Evolutionary conservation across 2,329 filamentous ascomycete genomes (phyloP).

Genomic region (Harringtonia lauricola): DNA sequence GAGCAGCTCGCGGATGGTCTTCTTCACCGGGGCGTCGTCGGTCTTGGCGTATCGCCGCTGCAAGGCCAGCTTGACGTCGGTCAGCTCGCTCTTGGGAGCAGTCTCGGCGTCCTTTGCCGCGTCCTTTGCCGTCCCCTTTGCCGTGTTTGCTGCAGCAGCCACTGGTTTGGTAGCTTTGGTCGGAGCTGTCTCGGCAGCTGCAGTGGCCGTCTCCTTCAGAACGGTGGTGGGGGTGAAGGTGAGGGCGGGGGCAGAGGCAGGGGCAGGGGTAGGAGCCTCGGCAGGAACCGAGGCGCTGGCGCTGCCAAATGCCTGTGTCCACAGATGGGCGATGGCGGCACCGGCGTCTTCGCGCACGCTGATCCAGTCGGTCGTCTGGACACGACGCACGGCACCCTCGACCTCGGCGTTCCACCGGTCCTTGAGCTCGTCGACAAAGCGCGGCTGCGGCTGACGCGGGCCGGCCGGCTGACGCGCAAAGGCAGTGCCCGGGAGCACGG

Average conservation of each 20-base stretch:
- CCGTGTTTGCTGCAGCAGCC: conserved; percentile 22
- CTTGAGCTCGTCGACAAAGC: conserved; percentile 57
- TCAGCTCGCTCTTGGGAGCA: conserved; percentile 16
- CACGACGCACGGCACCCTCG: conserved; percentile 52
- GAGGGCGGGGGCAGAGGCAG: not conserved
- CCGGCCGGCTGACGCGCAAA: conserved; percentile 22
- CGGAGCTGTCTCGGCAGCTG: conserved; percentile 14
- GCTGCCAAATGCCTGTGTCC: conserved; percentile 26
- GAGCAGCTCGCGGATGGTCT: conserved; percentile 41
- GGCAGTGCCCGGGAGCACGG: conserved; percentile 3
- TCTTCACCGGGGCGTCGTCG: conserved; percentile 25
- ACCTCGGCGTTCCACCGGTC: conserved; percentile 70
- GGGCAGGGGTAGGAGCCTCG: conserved; percentile 11
- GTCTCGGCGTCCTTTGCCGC: conserved; percentile 22
- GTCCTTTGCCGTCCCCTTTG: conserved; percentile 14
- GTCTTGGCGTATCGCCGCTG: conserved; percentile 38
- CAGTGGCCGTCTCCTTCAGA: conserved; percentile 19
- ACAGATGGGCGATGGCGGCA: conserved; percentile 32
- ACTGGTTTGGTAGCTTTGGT: conserved; percentile 15
- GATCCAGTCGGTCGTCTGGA: conserved; percentile 56
- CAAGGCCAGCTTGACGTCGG: conserved; percentile 37
- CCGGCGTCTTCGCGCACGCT: conserved; percentile 49
- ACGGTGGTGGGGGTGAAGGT: too few relatives aligned
- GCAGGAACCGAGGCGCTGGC: conserved; percentile 16
- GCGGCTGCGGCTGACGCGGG: conserved; percentile 37